Base-by-base conservation (phyloP, 73 alveolate genomes). In the Paramecium caudatum region DNA sequence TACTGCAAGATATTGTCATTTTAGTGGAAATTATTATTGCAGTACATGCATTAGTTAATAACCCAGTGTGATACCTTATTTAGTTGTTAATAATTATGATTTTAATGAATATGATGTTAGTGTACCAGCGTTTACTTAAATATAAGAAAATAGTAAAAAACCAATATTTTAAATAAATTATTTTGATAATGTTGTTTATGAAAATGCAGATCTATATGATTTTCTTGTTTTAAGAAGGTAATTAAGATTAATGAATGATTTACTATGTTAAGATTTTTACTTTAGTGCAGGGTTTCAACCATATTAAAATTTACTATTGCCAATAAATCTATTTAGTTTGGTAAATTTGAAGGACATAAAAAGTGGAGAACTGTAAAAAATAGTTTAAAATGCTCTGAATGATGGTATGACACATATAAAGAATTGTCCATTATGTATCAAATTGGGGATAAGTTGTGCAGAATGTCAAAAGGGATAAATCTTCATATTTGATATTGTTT, bases 241-340 rank as follows among this genome's bases (percentile, higher is more conserved):
- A 27, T 43, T 55, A 27, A 55, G 80, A 55, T 55, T 55, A 10
- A 55, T 55, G 80, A 27, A 55, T 55, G 80, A 55, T 55, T 55
- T 55, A 21, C 21, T 55, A 55, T 55, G 80, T 27, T 10, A 55
- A 23, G 80, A 55, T 21, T 55, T 55, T 55, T 27, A 55, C 30
- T 55, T 55, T 23, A n/a, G n/a, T n/a, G n/a, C n/a, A n/a, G n/a
- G 80, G 30, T 55, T 55, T 55, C 37, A 55, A 23, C 30, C 30
- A 27, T 10, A 55, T 43, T 3, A 10, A 55, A 23, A 55, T 27
- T 27, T 55, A 55, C 3, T 55, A 55, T 23, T 55, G 3, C 80
- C 80, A 4, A 55, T 55, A 5, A 55, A 55, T 27, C 45, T 55
- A 1, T 55, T 55, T 10, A 55, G 80, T 55, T 0, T 55, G 12